Percentiles rank a stretch among this genome's conserved stretches.
These are phyloP conservation scores for Ganoderma sinense DNA, from an alignment of 1,284 basidiomycete species.

Conservation along the genomic window DNA sequence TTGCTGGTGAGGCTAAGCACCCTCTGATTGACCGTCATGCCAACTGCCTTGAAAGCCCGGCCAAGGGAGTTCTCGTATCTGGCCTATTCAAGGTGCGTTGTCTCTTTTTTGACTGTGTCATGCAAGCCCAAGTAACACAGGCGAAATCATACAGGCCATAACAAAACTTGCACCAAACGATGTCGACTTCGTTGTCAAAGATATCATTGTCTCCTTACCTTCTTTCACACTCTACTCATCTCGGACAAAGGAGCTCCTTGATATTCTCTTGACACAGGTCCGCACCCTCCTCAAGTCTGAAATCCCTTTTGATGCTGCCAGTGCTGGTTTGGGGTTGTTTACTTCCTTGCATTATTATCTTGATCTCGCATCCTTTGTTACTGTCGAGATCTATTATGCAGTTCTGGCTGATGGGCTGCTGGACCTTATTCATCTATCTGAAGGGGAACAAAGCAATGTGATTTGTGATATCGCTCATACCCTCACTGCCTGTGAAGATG, in stretches of 20 bases:
- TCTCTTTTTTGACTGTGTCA: neutral
- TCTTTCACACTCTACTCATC: slow-evolving; percentile 48
- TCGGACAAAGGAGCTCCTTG: slow-evolving; percentile 53
- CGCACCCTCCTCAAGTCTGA: slow-evolving; percentile 48
- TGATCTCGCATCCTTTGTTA: slow-evolving; percentile 54
- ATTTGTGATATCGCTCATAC: slow-evolving; percentile 43
- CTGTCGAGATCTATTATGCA: slow-evolving; percentile 56
- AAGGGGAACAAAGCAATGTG: slow-evolving; percentile 51
- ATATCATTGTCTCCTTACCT: slow-evolving; percentile 58
- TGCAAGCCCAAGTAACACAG: neutral
- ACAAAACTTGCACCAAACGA: slow-evolving; percentile 51
- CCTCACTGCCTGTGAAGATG: slow-evolving; percentile 30
- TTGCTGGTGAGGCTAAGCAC: slow-evolving; percentile 59
- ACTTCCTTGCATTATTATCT: slow-evolving; percentile 52
- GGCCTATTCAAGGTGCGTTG: slow-evolving; percentile 55
- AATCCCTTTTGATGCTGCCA: too few relatives aligned
- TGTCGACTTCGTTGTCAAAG: slow-evolving; percentile 56
- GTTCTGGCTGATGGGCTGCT: slow-evolving; percentile 53
- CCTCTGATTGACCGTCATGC: slow-evolving; percentile 55
- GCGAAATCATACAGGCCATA: slow-evolving; percentile 51
- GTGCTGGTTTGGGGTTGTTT: too few relatives aligned
- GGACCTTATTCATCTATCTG: slow-evolving; percentile 52
- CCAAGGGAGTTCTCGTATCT: slow-evolving; percentile 56
- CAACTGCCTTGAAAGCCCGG: slow-evolving; percentile 48
- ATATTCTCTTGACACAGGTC: slow-evolving; percentile 51